Evolutionary conservation across 768 basidiomycete genomes (phyloP).

Genomic region (Suillus decipiens): DNA sequence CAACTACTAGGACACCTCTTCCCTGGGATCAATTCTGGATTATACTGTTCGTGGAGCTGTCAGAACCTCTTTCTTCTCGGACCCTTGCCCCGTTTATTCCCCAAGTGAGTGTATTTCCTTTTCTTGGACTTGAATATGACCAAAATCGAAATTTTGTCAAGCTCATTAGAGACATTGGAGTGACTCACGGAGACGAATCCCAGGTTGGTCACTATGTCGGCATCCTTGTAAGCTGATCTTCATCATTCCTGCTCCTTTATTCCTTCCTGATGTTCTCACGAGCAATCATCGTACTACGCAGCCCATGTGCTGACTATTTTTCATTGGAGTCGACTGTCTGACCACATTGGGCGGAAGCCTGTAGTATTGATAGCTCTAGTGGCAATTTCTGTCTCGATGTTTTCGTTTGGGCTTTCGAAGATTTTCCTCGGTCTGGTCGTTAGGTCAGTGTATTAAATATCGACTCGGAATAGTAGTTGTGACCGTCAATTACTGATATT

Average conservation of each 20-base stretch:
- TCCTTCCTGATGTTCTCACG: not conserved
- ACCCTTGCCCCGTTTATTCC: slow-evolving; percentile 77
- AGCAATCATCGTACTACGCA: slow-evolving; percentile 52
- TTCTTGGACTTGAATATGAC: not conserved
- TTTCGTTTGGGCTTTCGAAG: slow-evolving; percentile 48
- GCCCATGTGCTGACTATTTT: slow-evolving; percentile 48
- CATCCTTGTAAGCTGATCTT: slow-evolving; percentile 39
- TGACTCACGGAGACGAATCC: slow-evolving; percentile 47
- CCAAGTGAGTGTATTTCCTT: slow-evolving; percentile 38
- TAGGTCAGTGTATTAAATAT: slow-evolving; percentile 30
- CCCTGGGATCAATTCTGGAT: slow-evolving; percentile 72
- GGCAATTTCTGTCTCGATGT: slow-evolving; percentile 47
- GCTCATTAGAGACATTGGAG: slow-evolving; percentile 31
- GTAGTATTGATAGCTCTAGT: slow-evolving; percentile 46
- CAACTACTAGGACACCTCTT: slow-evolving; percentile 48
- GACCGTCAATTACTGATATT: not conserved
- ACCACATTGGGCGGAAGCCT: slow-evolving; percentile 49
- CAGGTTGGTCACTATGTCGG: slow-evolving; percentile 51
- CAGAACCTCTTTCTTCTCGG: slow-evolving; percentile 72
- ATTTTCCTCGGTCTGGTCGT: slow-evolving; percentile 44
- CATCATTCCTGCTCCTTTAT: slow-evolving; percentile 31
- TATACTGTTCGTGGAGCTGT: slow-evolving; percentile 66
- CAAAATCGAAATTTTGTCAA: slow-evolving; percentile 4
- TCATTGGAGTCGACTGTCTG: slow-evolving; percentile 52
- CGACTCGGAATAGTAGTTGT: not conserved